Evolutionary conservation across 768 basidiomycete genomes (phyloP).

Genomic region (Trametes gibbosa): DNA sequence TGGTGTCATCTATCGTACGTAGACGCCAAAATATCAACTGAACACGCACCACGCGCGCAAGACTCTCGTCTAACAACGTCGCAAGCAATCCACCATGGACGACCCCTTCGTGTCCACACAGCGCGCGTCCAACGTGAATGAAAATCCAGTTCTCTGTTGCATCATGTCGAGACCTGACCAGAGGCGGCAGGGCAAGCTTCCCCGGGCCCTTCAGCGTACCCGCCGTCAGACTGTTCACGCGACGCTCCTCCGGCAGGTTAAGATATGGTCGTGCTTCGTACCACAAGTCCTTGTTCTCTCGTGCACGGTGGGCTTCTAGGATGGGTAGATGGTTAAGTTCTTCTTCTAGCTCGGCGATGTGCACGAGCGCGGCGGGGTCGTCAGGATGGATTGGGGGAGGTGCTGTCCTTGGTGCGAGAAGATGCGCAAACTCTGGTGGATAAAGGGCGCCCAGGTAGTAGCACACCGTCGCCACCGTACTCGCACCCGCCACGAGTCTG

Average conservation of each 20-base stretch:
- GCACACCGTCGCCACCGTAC: constrained; percentile 24
- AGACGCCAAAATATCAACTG: not conserved
- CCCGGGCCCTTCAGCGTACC: constrained; percentile 88
- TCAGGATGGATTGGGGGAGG: constrained; percentile 63
- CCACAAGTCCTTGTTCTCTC: constrained; percentile 57
- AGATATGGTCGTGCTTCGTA: constrained; percentile 78
- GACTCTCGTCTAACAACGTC: constrained; percentile 82
- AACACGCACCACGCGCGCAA: constrained; percentile 73
- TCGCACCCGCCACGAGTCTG: constrained; percentile 5
- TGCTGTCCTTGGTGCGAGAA: constrained; percentile 75
- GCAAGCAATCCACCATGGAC: constrained; percentile 91
- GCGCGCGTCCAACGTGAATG: constrained; percentile 77
- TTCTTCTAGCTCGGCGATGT: constrained; percentile 61
- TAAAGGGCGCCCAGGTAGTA: constrained; percentile 64
- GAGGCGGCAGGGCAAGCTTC: constrained; percentile 74
- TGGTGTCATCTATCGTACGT: not conserved
- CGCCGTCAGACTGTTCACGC: constrained; percentile 80
- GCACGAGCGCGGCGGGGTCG: constrained; percentile 57
- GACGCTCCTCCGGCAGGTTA: constrained; percentile 63
- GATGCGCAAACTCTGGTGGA: constrained; percentile 61
- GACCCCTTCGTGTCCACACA: constrained; percentile 95
- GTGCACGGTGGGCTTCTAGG: constrained; percentile 49
- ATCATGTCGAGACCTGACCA: constrained; percentile 73
- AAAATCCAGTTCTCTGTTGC: constrained; percentile 71
- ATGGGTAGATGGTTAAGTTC: constrained; percentile 63